phyloP scores from a whole-genome alignment of 2,329 filamentous ascomycete genomes.

The Penicillium decumbens region DNA sequence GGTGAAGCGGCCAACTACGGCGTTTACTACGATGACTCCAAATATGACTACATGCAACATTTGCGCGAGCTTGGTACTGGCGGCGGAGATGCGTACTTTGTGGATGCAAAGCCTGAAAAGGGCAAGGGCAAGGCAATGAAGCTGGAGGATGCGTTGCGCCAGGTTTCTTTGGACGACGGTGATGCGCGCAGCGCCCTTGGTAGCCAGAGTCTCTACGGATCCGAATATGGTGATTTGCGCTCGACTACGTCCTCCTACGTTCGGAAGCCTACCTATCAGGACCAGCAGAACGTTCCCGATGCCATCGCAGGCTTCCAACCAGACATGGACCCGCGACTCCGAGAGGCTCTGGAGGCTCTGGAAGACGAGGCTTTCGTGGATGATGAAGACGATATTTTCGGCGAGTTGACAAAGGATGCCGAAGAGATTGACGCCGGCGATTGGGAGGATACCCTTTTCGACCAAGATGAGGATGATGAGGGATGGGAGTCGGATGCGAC shows the following conservation, averaged over 20 bases:
- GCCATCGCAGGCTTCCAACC: constrained; percentile 90
- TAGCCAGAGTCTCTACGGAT: constrained; percentile 36
- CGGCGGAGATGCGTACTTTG: constrained; percentile 70
- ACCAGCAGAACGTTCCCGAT: constrained; percentile 89
- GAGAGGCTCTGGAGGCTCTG: constrained; percentile 86
- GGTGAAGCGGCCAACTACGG: constrained; percentile 93
- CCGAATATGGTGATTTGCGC: constrained; percentile 40
- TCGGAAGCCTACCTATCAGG: constrained; percentile 74
- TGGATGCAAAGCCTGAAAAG: constrained; percentile 62
- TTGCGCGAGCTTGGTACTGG: constrained; percentile 76
- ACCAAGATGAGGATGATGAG: constrained; percentile 59
- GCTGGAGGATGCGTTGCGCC: constrained; percentile 75
- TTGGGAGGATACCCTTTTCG: constrained; percentile 62
- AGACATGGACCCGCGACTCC: constrained; percentile 90
- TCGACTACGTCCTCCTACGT: constrained; percentile 66
- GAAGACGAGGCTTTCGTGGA: constrained; percentile 95
- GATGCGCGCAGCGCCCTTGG: constrained; percentile 31
- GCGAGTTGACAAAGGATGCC: constrained; percentile 61
- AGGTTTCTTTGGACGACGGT: constrained; percentile 49
- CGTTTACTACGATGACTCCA: constrained; percentile 88
- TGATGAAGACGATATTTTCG: constrained; percentile 74
- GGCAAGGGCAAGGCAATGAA: constrained; percentile 67
- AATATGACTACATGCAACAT: constrained; percentile 99
- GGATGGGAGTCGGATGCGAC: constrained; percentile 96
- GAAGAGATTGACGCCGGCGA: constrained; percentile 71